Evolutionary conservation across 768 basidiomycete species (phyloP).

Genomic region (Filobasidium floriforme): DNA sequence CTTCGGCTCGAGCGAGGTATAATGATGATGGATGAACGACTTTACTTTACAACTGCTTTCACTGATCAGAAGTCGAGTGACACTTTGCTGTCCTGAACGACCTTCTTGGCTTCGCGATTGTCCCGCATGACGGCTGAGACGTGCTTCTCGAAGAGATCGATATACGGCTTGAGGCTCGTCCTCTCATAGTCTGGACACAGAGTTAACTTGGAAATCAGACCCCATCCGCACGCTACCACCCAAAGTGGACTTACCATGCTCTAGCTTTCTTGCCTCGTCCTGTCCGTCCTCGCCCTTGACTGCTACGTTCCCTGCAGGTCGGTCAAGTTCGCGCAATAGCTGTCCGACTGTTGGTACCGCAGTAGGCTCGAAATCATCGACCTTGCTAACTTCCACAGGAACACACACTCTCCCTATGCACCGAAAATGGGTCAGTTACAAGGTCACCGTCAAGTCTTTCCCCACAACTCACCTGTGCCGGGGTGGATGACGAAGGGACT

Average conservation of each 20-base stretch:
- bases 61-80: slow-evolving; percentile 18
- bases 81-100: slow-evolving; percentile 1
- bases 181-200: slow-evolving; percentile 64
- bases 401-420: slow-evolving; percentile 77
- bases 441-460: background rate
- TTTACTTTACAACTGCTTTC: no score
- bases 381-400: slow-evolving; percentile 67
- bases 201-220: background rate
- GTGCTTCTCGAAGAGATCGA: slow-evolving; percentile 81
- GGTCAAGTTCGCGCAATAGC: slow-evolving; percentile 71
- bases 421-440: background rate
- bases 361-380: slow-evolving; percentile 77
- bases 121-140: slow-evolving; percentile 46
- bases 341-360: slow-evolving; percentile 77
- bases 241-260: slow-evolving; percentile 26
- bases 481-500: slow-evolving; percentile 96
- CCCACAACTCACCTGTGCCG: slow-evolving; percentile 55
- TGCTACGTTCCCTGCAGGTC: slow-evolving; percentile 4
- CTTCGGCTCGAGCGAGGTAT: no score
- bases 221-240: background rate
- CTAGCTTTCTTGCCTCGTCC: slow-evolving; percentile 10
- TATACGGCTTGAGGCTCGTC: slow-evolving; percentile 79
- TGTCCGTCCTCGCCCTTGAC: slow-evolving; percentile 15
- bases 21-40: background rate
- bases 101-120: slow-evolving; percentile 27